Evolutionary conservation across 352 stramenopile genomes (phyloP), one percentile per base, ranked within the genome.

Genomic region (Phytophthora ramorum): DNA sequence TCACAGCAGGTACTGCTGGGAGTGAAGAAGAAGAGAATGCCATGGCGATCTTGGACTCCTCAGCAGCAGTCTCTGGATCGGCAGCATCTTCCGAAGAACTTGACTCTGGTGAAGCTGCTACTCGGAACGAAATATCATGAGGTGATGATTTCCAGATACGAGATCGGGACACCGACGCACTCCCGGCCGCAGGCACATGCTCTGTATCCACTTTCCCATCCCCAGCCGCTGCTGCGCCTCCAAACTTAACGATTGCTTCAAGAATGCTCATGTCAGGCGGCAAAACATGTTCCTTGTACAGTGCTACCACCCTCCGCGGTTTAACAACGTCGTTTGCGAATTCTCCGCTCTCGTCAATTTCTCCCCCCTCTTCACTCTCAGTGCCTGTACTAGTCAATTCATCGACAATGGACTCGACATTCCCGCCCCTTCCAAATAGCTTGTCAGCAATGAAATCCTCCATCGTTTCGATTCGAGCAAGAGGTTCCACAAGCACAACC

Each of bases 371-470:
- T 26, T 79, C 63, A 5, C 40, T 63, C 22, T 70, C 55, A 19
- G 58, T 50, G 26, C 34, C 55, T 34, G 48, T 14, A 2, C 53
- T 53, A 44, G 69, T 43, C 13, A 85, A 58, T 3, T 74, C 70
- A 22, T 80, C 73, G 16, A 87, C 46, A 9, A 75, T 78, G 4
- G 69, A 78, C 19, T 69, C 51, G 28, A 38, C 54, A 8, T 34
- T 64, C 0, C 61, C 54, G 8, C 58, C 54, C 2, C 66, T 62
- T 3, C 81, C 83, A 64, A 91, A 90, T 4, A 92, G 48, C 48
- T 90, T 87, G 40, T 90, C 85, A 7, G 61, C 57, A 9, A 93
- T 89, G 58, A 92, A 93, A 30, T 88, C 81, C 47, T 93, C 83
- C 49, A 93, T 91, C 28, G 85, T 92, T 45, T 91, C 83, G 35